Percentiles rank a stretch among this genome's conserved stretches.
Evolutionary conservation across 192 early-diverging fungal genomes (phyloP).

Genomic region (Backusella luteola): DNA sequence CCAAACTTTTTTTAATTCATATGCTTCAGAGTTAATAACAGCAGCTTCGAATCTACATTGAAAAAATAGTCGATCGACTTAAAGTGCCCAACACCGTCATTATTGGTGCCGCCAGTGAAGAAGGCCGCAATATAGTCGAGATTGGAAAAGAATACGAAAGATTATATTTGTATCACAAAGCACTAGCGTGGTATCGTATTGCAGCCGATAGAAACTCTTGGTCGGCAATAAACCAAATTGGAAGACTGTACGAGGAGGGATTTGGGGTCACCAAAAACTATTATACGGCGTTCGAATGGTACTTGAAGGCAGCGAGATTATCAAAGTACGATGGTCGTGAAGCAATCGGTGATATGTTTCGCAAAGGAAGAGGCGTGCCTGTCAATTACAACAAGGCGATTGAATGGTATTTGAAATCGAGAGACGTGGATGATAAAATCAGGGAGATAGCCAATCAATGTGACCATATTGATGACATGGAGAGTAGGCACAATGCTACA

Average conservation of each 20-base stretch:
- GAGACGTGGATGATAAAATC: neutral
- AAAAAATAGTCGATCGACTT: neutral
- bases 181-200: neutral
- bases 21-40: neutral
- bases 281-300: neutral
- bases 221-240: neutral
- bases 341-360: neutral
- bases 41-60: neutral
- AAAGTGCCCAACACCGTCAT: neutral
- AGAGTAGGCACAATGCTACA: neutral
- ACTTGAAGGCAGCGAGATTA: neutral
- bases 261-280: neutral
- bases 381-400: neutral
- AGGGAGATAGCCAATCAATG: neutral
- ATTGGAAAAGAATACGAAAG: neutral
- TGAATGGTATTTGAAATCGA: neutral
- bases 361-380: neutral
- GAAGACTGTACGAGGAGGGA: neutral
- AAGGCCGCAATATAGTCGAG: neutral
- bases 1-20: neutral
- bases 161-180: neutral
- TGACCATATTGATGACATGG: neutral
- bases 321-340: neutral
- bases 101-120: neutral
- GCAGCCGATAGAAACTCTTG: neutral